Base-by-base conservation (phyloP, 192 early-diverging fungal genomes). In the Umbelopsis sp. region DNA sequence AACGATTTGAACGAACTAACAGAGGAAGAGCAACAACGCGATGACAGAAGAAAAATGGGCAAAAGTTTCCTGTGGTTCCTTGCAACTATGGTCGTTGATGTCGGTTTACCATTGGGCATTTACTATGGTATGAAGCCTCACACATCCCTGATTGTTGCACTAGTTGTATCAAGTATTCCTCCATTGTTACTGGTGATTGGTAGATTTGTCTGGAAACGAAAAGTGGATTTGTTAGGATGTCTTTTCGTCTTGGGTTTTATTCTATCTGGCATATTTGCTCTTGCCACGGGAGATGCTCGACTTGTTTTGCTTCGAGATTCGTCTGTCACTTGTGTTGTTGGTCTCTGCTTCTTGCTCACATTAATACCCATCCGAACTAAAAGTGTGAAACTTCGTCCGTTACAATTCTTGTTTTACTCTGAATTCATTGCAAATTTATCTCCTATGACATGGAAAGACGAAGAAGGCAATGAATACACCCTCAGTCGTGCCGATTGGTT, bases 221-320 rank as follows among this genome's bases (percentile, higher is more conserved):
- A 46, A 55, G 46, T 81, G 1, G 80, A 81, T 73, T 49, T 72
- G 16, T 46, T 84, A 11, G 79, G 80, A 20, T 30, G 64, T 27
- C 37, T 84, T 6, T 69, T 81, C 66, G 49, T 84, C 22, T 44
- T 84, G 33, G 73, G 71, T 7, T 84, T 75, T 35, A 64, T 77
- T 49, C 13, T 84, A 23, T 74, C 77, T 6, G 80, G 68, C 10
- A 65, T 67, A 41, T 66, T 52, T 71, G 69, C 55, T 64, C 48
- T 55, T 45, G 37, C 21, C 30, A 25, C 35, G 50, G 74, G 74
- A 21, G 70, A 84, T 64, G 67, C 75, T 47, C 71, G 80, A 23
- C 23, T 77, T 20, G 51, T 76, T 16, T 68, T 84, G 21, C 55
- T 84, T 48, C 71, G 82, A 33, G 82, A 84, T 51, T 84, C 82